These are phyloP conservation scores for Podospora didyma DNA, from an alignment of 495 filamentous ascomycete genomes.

Conservation along the genomic window DNA sequence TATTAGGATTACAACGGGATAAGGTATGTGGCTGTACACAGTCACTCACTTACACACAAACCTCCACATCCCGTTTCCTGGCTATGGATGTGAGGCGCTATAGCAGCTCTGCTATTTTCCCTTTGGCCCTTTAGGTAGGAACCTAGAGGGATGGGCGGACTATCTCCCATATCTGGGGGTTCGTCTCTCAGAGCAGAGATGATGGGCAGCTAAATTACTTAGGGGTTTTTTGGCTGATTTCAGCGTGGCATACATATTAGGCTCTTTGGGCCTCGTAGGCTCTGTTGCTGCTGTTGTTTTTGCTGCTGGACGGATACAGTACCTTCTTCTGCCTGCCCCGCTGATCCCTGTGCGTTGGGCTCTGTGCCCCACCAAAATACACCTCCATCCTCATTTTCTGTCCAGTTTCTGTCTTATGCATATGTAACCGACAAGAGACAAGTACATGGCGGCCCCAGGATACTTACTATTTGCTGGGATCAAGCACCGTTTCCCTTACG, in stretches of 20 bases:
- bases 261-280: constrained; percentile 19
- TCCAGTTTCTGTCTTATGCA: constrained; percentile 23
- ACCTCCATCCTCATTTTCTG: constrained; percentile 2
- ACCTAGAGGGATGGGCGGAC: too few species aligned
- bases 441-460: constrained; percentile 3
- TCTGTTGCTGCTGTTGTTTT: background rate
- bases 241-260: constrained; percentile 34
- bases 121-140: background rate
- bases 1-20: background rate
- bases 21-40: constrained; percentile 7
- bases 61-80: constrained; percentile 5
- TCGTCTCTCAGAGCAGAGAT: background rate
- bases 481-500: constrained; percentile 10
- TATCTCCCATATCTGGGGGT: background rate
- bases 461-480: background rate
- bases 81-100: constrained; percentile 17
- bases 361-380: constrained; percentile 18
- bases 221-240: constrained; percentile 34
- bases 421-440: constrained; percentile 18
- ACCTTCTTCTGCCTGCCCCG: constrained; percentile 19
- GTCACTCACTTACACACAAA: background rate
- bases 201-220: constrained; percentile 23
- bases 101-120: constrained; percentile 1
- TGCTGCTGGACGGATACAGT: too few species aligned
- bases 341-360: constrained; percentile 11